Conservation (phyloP, 805 yeast species). For the Metschnikowia santaceciliae region DNA sequence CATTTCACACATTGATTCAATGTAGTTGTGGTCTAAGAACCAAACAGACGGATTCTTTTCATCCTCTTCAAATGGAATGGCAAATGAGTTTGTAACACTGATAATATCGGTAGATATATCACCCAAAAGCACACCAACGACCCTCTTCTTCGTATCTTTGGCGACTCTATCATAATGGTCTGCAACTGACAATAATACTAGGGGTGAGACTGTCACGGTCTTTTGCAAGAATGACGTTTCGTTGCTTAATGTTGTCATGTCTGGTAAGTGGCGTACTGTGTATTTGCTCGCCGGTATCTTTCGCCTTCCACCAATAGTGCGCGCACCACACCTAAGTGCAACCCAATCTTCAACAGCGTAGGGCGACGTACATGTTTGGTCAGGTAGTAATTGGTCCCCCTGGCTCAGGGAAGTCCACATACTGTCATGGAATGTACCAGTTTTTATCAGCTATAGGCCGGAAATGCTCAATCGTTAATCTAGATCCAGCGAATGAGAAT, state of each 20-base stretch:
- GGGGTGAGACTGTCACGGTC: conserved; percentile 88
- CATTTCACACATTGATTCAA: conserved; percentile 97
- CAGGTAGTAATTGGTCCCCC: conserved; percentile 98
- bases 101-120: conserved; percentile 57
- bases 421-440: conserved; percentile 88
- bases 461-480: conserved; percentile 74
- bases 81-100: conserved; percentile 87
- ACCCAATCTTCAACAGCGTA: background rate
- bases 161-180: conserved; percentile 93
- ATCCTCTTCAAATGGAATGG: conserved; percentile 97
- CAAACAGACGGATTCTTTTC: conserved; percentile 87
- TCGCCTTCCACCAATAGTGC: conserved; percentile 10
- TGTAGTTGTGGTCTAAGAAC: conserved; percentile 95
- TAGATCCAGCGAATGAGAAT: conserved; percentile 88
- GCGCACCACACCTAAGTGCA: conserved; percentile 8
- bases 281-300: conserved; percentile 4
- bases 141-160: conserved; percentile 67
- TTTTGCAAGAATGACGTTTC: conserved; percentile 42
- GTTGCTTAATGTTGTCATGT: conserved; percentile 27
- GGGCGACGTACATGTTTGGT: conserved; percentile 51
- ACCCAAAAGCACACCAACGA: conserved; percentile 92
- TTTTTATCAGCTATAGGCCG: conserved; percentile 93
- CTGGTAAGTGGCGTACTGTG: conserved; percentile 1
- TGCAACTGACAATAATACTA: conserved; percentile 88
- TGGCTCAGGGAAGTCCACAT: conserved; percentile 95